Base-by-base conservation (phyloP, 1,284 basidiomycete genomes). In the Waitea zeae region DNA sequence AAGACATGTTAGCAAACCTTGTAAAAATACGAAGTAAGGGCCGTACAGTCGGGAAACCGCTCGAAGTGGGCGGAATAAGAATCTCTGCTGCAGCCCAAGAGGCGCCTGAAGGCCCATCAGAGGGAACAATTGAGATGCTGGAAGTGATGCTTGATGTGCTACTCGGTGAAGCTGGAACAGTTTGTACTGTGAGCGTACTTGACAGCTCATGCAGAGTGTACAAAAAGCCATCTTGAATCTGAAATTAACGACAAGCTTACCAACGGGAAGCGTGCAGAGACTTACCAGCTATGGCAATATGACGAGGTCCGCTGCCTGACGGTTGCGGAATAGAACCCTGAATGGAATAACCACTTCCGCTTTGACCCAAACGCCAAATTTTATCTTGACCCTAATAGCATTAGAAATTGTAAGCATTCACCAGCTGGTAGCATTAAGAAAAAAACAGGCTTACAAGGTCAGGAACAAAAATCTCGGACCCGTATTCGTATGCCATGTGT, bases 251-350 rank as follows among this genome's bases (percentile, higher is more conserved):
- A n/a, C n/a, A n/a, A n/a, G n/a, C n/a, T n/a, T n/a, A n/a, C n/a
- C n/a, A n/a, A n/a, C n/a, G n/a, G n/a, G n/a, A n/a, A n/a, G n/a
- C n/a, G n/a, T n/a, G n/a, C n/a, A n/a, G n/a, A n/a, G n/a, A n/a
- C n/a, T n/a, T n/a, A n/a, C n/a, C n/a, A n/a, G n/a, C n/a, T n/a
- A n/a, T n/a, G n/a, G n/a, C n/a, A n/a, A 72, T 68, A 49, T 78
- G 75, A 18, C 75, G 57, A 0, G 79, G 78, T 2, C 77, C 78
- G 38, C 70, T 78, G 12, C 70, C 70, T 12, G 49, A 45, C 1
- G 73, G 72, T 38, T 77, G 73, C 35, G 61, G 58, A 36, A 82
- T 74, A 17, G 58, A 58, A 4, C 77, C 77, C 35, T 69, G 64
- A 30, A 79, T 67, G 9, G n/a, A n/a, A n/a, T n/a, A n/a, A n/a